Conservation (phyloP, 257 asterid species). For the Nicotiana undulata region DNA sequence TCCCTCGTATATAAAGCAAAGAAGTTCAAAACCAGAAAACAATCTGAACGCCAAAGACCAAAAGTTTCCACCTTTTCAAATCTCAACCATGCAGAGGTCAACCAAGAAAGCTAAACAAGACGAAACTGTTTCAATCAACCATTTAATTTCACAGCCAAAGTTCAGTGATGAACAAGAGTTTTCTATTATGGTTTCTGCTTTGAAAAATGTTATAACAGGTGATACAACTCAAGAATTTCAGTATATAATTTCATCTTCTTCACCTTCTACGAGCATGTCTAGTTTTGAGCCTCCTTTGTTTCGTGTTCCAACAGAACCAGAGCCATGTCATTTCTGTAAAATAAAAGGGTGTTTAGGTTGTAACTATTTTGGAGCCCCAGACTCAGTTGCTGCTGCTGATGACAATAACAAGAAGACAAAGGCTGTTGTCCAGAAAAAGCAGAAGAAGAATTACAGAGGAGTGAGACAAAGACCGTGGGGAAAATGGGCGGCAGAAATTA, state of each 20-base stretch:
- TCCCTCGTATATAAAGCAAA: background rate
- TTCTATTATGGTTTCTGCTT: slow-evolving; percentile 57
- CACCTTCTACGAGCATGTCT: background rate
- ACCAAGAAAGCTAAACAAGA: slow-evolving; percentile 30
- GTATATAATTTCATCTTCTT: background rate
- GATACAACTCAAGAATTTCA: background rate
- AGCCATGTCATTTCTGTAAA: slow-evolving; percentile 45
- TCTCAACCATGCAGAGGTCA: slow-evolving; percentile 43
- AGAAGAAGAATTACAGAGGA: slow-evolving; percentile 76
- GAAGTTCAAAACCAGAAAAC: background rate
- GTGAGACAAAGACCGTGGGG: slow-evolving; percentile 97
- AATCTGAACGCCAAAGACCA: background rate
- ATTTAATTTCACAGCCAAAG: background rate
- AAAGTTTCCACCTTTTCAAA: background rate
- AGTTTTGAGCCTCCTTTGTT: slow-evolving; percentile 7
- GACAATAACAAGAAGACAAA: slow-evolving; percentile 2
- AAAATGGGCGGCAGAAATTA: slow-evolving; percentile 86
- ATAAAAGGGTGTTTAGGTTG: slow-evolving; percentile 72
- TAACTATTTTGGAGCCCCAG: slow-evolving; percentile 30
- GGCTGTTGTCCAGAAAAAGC: slow-evolving; percentile 9
- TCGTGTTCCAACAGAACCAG: slow-evolving; percentile 21
- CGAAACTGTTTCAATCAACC: background rate
- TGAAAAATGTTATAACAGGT: slow-evolving; percentile 49
- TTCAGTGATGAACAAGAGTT: slow-evolving; percentile 47
- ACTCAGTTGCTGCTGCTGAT: background rate